Percentiles rank a stretch among this genome's conserved stretches.
Conservation (phyloP, 2,329 filamentous ascomycete genomes). For the Bipolaris gigantea region DNA sequence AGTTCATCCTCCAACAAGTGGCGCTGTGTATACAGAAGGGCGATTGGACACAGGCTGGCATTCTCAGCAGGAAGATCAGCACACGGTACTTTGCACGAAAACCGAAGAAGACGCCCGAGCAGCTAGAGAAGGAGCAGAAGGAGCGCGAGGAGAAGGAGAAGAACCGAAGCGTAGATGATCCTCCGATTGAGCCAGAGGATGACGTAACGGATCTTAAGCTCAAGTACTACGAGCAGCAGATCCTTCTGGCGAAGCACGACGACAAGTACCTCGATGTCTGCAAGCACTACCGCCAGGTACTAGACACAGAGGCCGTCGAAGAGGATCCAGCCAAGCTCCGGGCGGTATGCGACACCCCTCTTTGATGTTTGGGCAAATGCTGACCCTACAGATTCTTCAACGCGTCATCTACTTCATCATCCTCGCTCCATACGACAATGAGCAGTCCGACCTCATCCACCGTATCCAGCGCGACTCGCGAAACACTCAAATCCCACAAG, state of each 20-base stretch:
- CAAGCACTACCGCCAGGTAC: slow-evolving; percentile 96
- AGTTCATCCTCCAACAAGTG: slow-evolving; percentile 96
- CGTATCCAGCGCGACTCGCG: slow-evolving; percentile 85
- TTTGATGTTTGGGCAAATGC: background rate
- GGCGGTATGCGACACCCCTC: slow-evolving; percentile 62
- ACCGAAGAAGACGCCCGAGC: slow-evolving; percentile 85
- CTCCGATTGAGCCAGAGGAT: slow-evolving; percentile 75
- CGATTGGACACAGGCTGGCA: slow-evolving; percentile 94
- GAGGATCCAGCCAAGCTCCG: slow-evolving; percentile 83
- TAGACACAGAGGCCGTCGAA: slow-evolving; percentile 95
- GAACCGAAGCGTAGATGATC: slow-evolving; percentile 74
- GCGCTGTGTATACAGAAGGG: slow-evolving; percentile 90
- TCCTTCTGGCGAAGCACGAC: slow-evolving; percentile 92
- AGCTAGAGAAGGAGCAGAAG: slow-evolving; percentile 88
- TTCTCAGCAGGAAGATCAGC: slow-evolving; percentile 95
- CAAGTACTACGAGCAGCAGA: slow-evolving; percentile 95
- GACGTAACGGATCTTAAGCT: slow-evolving; percentile 97
- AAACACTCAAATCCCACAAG: slow-evolving; percentile 73
- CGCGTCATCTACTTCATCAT: slow-evolving; percentile 98
- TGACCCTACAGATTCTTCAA: slow-evolving; percentile 70
- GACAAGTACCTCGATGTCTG: slow-evolving; percentile 96
- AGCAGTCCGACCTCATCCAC: slow-evolving; percentile 95
- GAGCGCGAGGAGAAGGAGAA: slow-evolving; percentile 82
- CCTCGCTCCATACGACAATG: slow-evolving; percentile 95
- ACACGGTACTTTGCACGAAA: slow-evolving; percentile 88